phyloP scores from a whole-genome alignment of 352 stramenopile genomes.

The Phytophthora litchii region DNA sequence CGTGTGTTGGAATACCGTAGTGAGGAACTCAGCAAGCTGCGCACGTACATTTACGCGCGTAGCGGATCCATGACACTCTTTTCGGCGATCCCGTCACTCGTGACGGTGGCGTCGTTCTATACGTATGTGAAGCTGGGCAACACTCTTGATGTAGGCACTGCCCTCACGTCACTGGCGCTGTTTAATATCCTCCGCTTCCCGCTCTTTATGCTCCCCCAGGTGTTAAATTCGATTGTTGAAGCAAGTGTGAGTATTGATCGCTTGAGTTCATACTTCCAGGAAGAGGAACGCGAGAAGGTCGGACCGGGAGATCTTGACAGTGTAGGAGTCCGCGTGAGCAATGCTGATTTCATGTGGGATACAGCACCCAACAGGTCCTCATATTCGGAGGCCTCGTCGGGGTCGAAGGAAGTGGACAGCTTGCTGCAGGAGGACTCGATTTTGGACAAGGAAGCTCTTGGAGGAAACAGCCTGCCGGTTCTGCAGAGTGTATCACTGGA shows the following conservation, averaged over 20 bases:
- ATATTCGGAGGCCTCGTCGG: slow-evolving; percentile 20
- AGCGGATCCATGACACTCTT: slow-evolving; percentile 71
- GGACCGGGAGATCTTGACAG: slow-evolving; percentile 69
- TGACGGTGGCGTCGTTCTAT: slow-evolving; percentile 92
- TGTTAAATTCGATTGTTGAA: slow-evolving; percentile 96
- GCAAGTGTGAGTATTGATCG: slow-evolving; percentile 75
- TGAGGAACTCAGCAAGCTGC: slow-evolving; percentile 80
- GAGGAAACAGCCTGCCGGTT: slow-evolving; percentile 28
- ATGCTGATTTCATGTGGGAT: slow-evolving; percentile 76
- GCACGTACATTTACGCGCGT: slow-evolving; percentile 63
- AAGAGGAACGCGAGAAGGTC: slow-evolving; percentile 72
- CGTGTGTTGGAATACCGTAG: slow-evolving; percentile 63
- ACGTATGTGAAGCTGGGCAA: slow-evolving; percentile 84
- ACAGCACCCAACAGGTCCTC: slow-evolving; percentile 38
- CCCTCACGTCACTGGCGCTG: slow-evolving; percentile 88
- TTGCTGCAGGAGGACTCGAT: slow-evolving; percentile 38
- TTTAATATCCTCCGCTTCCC: slow-evolving; percentile 98
- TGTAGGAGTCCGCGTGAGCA: slow-evolving; percentile 44
- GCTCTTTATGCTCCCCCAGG: slow-evolving; percentile 96
- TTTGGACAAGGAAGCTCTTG: slow-evolving; percentile 27
- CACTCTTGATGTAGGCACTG: slow-evolving; percentile 90
- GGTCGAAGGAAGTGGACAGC: slow-evolving; percentile 32
- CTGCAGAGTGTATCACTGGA: slow-evolving; percentile 72
- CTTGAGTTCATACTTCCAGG: slow-evolving; percentile 59
- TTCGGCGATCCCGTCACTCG: slow-evolving; percentile 91